These are phyloP conservation scores for Xenoacremonium recifei DNA, from an alignment of 2,329 filamentous ascomycete genomes.

Conservation along the genomic window DNA sequence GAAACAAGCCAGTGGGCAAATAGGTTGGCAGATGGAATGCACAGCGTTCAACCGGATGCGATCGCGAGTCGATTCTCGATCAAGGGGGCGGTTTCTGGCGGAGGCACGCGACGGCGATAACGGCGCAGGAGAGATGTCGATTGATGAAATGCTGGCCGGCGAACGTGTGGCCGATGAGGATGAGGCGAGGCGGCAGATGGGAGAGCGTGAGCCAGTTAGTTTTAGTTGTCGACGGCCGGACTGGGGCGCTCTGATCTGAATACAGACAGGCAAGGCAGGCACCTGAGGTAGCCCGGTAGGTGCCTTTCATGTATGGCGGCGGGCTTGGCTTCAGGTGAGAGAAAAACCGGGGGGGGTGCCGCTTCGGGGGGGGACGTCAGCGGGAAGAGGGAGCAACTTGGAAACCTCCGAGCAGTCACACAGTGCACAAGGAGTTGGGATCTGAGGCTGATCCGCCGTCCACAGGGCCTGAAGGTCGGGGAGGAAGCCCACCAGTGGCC, in stretches of 20 bases:
- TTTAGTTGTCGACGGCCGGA: slow-evolving; percentile 24
- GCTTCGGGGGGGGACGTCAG: not conserved
- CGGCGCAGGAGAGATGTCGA: too few relatives aligned
- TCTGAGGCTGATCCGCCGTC: not conserved
- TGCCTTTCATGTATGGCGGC: slow-evolving; percentile 14
- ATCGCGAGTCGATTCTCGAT: slow-evolving; percentile 11
- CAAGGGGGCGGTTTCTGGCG: slow-evolving; percentile 11
- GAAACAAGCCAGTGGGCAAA: too few relatives aligned
- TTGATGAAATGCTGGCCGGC: too few relatives aligned
- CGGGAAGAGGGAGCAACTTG: not conserved
- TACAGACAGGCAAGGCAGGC: too few relatives aligned
- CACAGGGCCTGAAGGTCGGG: not conserved
- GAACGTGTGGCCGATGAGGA: not conserved
- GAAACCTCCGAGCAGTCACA: not conserved
- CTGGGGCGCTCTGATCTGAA: too few relatives aligned
- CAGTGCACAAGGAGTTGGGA: too few relatives aligned
- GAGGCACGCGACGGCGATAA: slow-evolving; percentile 9
- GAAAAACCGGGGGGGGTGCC: slow-evolving; percentile 7
- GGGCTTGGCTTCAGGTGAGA: slow-evolving; percentile 24
- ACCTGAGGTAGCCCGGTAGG: slow-evolving; percentile 2
- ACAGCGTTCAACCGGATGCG: slow-evolving; percentile 15
- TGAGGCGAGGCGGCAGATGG: slow-evolving; percentile 15
- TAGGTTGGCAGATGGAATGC: too few relatives aligned
- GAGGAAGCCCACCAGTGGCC: slow-evolving; percentile 1
- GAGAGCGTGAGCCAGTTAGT: slow-evolving; percentile 22